A percentile compares a stretch with the other conserved stretches of the same genome.
Conservation (phyloP, 75 land plant genomes). For the Sequoiadendron giganteum region DNA sequence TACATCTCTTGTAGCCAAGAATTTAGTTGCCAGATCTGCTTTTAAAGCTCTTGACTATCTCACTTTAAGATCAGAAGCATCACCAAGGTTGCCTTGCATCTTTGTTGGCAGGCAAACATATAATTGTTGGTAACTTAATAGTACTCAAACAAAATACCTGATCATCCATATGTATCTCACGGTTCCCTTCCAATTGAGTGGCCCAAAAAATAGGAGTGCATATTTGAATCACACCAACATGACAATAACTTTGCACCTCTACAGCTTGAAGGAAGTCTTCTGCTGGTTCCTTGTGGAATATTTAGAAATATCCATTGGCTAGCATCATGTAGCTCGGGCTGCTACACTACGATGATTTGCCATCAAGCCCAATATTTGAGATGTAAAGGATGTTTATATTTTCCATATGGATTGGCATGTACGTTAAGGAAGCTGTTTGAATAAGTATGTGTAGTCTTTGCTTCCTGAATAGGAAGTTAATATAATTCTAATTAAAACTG, state of each 20-base stretch:
- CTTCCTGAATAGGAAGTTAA: not conserved
- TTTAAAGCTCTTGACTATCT: not conserved
- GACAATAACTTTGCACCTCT: not conserved
- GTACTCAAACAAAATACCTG: not conserved
- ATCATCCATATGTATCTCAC: conserved; percentile 2
- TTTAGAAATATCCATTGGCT: conserved; percentile 1
- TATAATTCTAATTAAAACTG: not conserved
- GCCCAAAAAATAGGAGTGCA: not conserved
- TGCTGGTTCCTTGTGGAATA: not conserved
- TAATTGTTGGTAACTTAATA: not conserved
- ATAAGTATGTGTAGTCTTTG: not conserved
- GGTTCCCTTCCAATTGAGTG: not conserved
- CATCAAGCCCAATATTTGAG: not conserved
- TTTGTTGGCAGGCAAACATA: not conserved
- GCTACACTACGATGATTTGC: not conserved
- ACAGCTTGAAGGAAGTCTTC: not conserved
- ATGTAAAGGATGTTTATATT: not conserved
- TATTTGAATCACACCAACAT: not conserved
- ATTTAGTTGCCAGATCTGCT: not conserved
- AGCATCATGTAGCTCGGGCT: not conserved
- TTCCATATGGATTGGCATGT: not conserved
- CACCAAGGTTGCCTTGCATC: not conserved
- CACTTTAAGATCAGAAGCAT: not conserved
- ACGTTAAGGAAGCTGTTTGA: not conserved
- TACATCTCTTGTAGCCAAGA: not conserved